Evolutionary conservation across 257 asterid species (phyloP).

Genomic region (Apocynum venetum): DNA sequence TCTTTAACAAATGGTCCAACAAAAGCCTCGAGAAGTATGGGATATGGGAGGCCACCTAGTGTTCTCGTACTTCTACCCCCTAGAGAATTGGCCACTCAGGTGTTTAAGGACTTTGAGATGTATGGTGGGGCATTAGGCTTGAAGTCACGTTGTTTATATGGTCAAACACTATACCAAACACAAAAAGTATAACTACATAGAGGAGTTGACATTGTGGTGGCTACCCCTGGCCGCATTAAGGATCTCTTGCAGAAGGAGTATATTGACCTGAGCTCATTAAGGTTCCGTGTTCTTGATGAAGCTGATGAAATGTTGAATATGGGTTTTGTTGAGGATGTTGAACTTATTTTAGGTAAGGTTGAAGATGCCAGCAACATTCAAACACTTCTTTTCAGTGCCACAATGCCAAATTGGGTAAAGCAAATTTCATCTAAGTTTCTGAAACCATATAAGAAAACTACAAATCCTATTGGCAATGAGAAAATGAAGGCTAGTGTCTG

Average conservation of each 20-base stretch:
- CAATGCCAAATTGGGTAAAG: conserved; percentile 87
- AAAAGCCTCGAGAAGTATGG: conserved; percentile 54
- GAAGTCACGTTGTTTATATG: conserved; percentile 76
- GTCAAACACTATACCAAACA: conserved; percentile 67
- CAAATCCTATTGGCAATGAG: conserved; percentile 92
- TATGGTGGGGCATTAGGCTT: conserved; percentile 80
- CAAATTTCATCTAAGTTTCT: conserved; percentile 63
- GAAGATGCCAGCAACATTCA: conserved; percentile 79
- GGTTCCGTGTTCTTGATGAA: conserved; percentile 96
- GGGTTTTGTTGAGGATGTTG: conserved; percentile 99
- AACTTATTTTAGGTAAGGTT: conserved; percentile 94
- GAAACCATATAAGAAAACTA: conserved; percentile 76
- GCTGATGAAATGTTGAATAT: conserved; percentile 99
- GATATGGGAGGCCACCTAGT: conserved; percentile 78
- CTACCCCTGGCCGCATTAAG: conserved; percentile 97
- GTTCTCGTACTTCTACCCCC: conserved; percentile 94
- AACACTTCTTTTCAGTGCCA: conserved; percentile 96
- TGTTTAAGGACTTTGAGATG: conserved; percentile 62
- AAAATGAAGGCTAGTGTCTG: conserved; percentile 92
- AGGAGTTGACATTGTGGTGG: conserved; percentile 86
- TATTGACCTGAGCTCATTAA: conserved; percentile 64
- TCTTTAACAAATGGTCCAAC: conserved; percentile 72
- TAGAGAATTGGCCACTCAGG: conserved; percentile 94
- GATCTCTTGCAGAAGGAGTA: conserved; percentile 84
- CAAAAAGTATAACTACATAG: conserved; percentile 57